Conservation (phyloP, 192 early-diverging fungal genomes). For the Gamsiella multidivaricata region DNA sequence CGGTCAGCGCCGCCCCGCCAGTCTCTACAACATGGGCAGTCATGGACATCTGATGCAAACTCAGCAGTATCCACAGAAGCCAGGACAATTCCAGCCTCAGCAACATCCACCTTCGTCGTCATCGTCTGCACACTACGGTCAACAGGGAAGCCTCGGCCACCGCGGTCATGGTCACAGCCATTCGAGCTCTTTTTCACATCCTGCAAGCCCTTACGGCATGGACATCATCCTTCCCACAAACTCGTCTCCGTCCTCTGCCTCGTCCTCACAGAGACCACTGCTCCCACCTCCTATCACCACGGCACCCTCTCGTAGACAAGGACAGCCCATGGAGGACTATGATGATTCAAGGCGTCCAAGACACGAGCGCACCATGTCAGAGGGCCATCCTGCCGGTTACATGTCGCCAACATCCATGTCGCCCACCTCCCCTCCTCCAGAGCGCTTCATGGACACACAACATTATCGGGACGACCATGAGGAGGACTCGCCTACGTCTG, state of each 20-base stretch:
- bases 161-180: background rate
- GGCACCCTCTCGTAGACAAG: constrained; percentile 4
- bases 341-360: constrained; percentile 24
- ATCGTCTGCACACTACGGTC: constrained; percentile 11
- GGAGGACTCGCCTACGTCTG: constrained; percentile 32
- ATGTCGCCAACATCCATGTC: constrained; percentile 40
- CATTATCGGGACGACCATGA: constrained; percentile 44
- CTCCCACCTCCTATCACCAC: constrained; percentile 46
- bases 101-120: constrained; percentile 29
- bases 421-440: constrained; percentile 33
- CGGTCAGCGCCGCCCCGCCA: constrained; percentile 33
- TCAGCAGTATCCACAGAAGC: constrained; percentile 45
- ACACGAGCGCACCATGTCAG: constrained; percentile 49
- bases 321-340: constrained; percentile 24
- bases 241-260: constrained; percentile 2
- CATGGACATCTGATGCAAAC: constrained; percentile 30
- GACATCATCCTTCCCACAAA: constrained; percentile 31
- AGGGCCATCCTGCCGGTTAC: constrained; percentile 40
- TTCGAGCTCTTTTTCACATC: constrained; percentile 12
- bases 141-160: background rate
- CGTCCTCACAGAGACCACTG: constrained; percentile 18
- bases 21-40: constrained; percentile 35
- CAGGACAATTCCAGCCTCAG: constrained; percentile 18
- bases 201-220: constrained; percentile 26
- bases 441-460: constrained; percentile 29